Conservation (phyloP, 75 land plant species). For the Larix kaempferi region DNA sequence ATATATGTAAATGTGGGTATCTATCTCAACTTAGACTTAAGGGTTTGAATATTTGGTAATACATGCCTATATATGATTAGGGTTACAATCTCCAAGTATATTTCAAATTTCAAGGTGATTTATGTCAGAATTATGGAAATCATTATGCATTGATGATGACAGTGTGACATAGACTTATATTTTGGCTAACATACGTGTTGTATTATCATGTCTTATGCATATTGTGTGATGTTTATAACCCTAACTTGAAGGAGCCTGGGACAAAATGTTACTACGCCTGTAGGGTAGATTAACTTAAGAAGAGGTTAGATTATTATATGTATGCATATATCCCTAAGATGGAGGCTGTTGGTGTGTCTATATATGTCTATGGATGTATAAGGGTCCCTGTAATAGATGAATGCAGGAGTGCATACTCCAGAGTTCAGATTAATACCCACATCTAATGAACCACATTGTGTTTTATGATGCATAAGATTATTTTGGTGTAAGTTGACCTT, state of each 20-base stretch:
- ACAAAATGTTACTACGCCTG: background rate
- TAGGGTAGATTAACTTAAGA: background rate
- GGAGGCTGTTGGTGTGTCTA: too few relatives aligned
- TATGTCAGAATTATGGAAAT: background rate
- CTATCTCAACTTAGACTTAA: slow-evolving; percentile 5
- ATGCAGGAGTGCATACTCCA: too few relatives aligned
- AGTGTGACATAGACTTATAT: background rate
- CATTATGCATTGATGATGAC: background rate
- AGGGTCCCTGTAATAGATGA: too few relatives aligned
- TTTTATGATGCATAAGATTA: too few relatives aligned
- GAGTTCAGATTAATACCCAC: too few relatives aligned
- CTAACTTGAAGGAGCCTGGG: background rate
- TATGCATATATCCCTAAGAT: background rate
- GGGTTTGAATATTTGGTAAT: background rate
- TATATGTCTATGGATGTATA: too few relatives aligned
- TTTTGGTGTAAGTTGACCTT: too few relatives aligned
- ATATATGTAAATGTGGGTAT: slow-evolving; percentile 39
- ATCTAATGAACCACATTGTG: too few relatives aligned
- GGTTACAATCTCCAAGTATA: background rate
- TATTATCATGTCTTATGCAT: background rate
- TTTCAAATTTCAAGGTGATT: background rate
- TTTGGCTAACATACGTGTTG: background rate
- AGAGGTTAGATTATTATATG: background rate
- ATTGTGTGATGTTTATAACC: background rate
- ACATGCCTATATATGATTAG: background rate